Base-by-base conservation (phyloP, 371 early-diverging fungal species). In the Saksenaea vasiformis region DNA sequence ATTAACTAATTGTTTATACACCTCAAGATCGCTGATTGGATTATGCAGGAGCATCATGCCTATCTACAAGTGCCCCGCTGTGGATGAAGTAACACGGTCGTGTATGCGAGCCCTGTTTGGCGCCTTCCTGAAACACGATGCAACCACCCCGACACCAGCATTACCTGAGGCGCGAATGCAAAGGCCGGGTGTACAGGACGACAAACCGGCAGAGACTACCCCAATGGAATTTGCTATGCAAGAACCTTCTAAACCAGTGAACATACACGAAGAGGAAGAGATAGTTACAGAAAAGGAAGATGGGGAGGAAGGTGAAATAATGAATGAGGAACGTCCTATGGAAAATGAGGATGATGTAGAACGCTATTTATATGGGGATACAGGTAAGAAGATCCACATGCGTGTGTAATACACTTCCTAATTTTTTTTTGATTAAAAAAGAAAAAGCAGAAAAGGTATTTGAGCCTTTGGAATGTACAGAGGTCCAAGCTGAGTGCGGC, bases 301-400 rank as follows among this genome's bases (percentile, higher is more conserved):
- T 17, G 58, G 38, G 24, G 54, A 47, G 24, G 37, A 58, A 7
- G 38, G 37, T 31, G 58, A 47, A 47, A 47, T 47, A 19, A 47
- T 10, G 24, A 24, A 58, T 17, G 38, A 13, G 13, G 39, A 58
- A 47, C 54, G 22, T 11, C 24, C n/a, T 24, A 36, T 58, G 22
- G 66, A 70, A 10, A 69, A 77, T 56, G 72, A 67, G 15, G 51
- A 47, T 22, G 78, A 74, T 57, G 71, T 70, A 3, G 78, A 72
- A 64, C 70, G 65, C 5, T 74, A 63, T 58, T 47, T 72, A 1
- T 74, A 78, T 58, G 78, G 78, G 0, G 71, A 74, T 19, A 56
- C 65, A 9, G 74, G 74, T 44, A 58, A 55, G 37, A 47, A 13
- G n/a, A n/a, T n/a, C 22, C 19, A 5, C 19, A 3, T 7, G 17